Percentiles rank a stretch among this genome's conserved stretches.
phyloP scores from a whole-genome alignment of 257 asterid species.

The Solanum bukasovii region DNA sequence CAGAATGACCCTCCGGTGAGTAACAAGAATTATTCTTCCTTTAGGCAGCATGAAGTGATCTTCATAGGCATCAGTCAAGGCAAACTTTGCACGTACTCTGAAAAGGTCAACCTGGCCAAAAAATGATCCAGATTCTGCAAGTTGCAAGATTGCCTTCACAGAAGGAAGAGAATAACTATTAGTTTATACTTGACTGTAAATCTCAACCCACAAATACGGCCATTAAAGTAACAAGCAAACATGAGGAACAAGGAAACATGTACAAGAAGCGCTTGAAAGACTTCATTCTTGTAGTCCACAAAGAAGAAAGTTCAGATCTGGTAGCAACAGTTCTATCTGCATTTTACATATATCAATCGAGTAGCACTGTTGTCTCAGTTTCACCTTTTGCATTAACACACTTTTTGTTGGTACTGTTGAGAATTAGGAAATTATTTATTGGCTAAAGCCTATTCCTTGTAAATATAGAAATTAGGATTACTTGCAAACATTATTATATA shows the following conservation, averaged over 20 bases:
- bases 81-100: constrained; percentile 94
- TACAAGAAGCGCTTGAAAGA: not conserved
- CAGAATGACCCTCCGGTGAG: constrained; percentile 80
- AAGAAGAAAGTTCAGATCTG: not conserved
- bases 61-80: constrained; percentile 91
- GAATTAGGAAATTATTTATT: not conserved
- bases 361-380: not conserved
- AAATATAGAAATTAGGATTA: not conserved
- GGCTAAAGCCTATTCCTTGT: not conserved
- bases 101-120: constrained; percentile 85
- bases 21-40: constrained; percentile 66
- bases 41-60: constrained; percentile 83
- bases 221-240: not conserved
- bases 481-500: not conserved
- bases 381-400: not conserved
- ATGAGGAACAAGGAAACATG: not conserved
- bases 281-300: not conserved
- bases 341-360: no score
- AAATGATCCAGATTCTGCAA: constrained; percentile 93
- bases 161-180: constrained; percentile 4
- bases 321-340: not conserved
- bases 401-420: not conserved
- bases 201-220: not conserved
- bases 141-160: constrained; percentile 69
- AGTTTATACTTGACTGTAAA: not conserved